These are phyloP conservation scores for Aureoboletus auriporus DNA, from an alignment of 768 basidiomycete genomes.

Conservation along the genomic window DNA sequence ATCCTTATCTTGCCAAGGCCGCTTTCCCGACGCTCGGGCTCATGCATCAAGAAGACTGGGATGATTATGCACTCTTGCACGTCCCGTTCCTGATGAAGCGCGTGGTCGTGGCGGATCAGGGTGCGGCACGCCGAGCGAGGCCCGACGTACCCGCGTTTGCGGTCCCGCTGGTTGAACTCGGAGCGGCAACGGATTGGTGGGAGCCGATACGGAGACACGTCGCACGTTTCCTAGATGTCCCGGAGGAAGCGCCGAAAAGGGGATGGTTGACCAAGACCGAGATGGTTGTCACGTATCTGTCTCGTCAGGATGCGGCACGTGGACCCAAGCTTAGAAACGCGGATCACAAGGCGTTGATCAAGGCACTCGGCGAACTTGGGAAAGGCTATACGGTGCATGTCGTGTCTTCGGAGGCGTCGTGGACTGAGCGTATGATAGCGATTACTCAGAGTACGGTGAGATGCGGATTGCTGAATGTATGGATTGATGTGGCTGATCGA, in stretches of 20 bases:
- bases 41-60: constrained; percentile 73
- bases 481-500: constrained; percentile 5
- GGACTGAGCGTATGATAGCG: constrained; percentile 61
- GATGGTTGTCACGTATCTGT: constrained; percentile 63
- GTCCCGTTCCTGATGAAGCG: constrained; percentile 74
- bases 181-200: constrained; percentile 62
- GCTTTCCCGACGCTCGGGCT: constrained; percentile 69
- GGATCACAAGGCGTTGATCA: constrained; percentile 60
- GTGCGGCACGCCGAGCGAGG: constrained; percentile 48
- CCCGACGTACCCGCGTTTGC: constrained; percentile 27
- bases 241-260: constrained; percentile 17
- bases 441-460: constrained; percentile 67
- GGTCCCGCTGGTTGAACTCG: constrained; percentile 41
- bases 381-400: constrained; percentile 54
- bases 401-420: constrained; percentile 47
- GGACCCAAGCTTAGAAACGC: constrained; percentile 48
- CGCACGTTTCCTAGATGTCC: constrained; percentile 39
- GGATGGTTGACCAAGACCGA: constrained; percentile 24
- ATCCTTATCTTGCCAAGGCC: constrained; percentile 66
- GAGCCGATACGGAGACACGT: constrained; percentile 47
- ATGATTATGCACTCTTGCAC: constrained; percentile 63
- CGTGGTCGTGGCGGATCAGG: constrained; percentile 70
- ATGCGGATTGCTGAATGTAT: neutral
- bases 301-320: constrained; percentile 50
- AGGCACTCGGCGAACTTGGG: constrained; percentile 50